Percentiles rank a stretch among this genome's conserved stretches.
Evolutionary conservation across 306 rosid genomes (phyloP).

Genomic region (Elaeagnus macrophylla): DNA sequence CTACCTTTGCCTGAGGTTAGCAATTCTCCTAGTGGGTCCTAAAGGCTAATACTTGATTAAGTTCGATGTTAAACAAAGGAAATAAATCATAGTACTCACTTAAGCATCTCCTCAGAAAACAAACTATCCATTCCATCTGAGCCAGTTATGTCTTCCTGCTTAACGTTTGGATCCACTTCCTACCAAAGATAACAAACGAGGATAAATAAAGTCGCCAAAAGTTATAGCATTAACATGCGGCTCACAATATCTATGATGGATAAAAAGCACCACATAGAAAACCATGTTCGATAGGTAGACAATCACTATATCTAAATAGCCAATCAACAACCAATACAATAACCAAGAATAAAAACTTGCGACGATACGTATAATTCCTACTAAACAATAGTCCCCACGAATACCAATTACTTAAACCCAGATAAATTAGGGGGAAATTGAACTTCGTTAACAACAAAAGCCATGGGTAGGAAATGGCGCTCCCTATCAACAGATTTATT

Average conservation of each 20-base stretch:
- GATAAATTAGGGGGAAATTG: not conserved
- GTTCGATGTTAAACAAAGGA: not conserved
- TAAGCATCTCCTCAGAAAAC: conserved; percentile 89
- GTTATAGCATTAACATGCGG: not conserved
- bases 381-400: no score
- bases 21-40: not conserved
- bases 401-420: not conserved
- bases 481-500: conserved; percentile 10
- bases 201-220: not conserved
- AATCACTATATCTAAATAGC: not conserved
- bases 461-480: conserved; percentile 3
- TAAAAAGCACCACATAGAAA: not conserved
- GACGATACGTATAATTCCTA: not conserved
- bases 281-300: not conserved
- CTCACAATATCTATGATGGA: not conserved
- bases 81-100: conserved; percentile 35
- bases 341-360: not conserved
- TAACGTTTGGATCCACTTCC: conserved; percentile 98
- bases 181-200: conserved; percentile 21
- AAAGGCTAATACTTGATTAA: no score
- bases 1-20: not conserved
- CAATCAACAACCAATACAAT: not conserved
- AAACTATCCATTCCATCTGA: conserved; percentile 77
- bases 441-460: not conserved
- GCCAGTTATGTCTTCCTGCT: conserved; percentile 49